Percentiles rank a stretch among this genome's conserved stretches.
phyloP scores from a whole-genome alignment of 345 rosid genomes.

The Cardamine resedifolia region DNA sequence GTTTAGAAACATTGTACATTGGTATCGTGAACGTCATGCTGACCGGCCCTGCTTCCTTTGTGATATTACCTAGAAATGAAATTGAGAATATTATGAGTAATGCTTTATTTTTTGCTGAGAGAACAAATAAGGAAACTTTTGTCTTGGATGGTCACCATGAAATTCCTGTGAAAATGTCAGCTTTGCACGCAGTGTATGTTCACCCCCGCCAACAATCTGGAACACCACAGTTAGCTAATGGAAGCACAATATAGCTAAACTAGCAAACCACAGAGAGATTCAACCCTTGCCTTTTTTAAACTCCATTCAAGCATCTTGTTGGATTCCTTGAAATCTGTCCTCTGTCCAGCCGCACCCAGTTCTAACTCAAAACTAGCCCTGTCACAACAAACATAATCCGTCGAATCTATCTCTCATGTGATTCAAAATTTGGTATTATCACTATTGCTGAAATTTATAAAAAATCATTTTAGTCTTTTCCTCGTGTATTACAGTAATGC shows the following conservation, averaged over 20 bases:
- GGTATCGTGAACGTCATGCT: conserved; percentile 98
- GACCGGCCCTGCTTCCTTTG: conserved; percentile 96
- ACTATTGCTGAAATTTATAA: neutral
- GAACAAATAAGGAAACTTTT: neutral
- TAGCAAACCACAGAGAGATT: conserved; percentile 12
- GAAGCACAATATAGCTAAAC: neutral
- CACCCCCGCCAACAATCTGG: conserved; percentile 93
- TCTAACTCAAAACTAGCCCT: conserved; percentile 91
- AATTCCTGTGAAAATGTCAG: conserved; percentile 89
- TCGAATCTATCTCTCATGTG: neutral
- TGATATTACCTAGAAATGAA: conserved; percentile 70
- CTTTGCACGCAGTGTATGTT: conserved; percentile 88
- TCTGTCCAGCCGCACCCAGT: conserved; percentile 81
- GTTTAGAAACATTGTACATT: conserved; percentile 88
- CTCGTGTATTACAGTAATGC: neutral
- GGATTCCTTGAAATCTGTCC: conserved; percentile 86
- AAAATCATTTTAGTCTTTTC: neutral
- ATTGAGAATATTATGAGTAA: neutral
- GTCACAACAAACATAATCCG: conserved; percentile 21
- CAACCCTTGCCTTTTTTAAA: conserved; percentile 67
- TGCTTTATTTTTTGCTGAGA: neutral
- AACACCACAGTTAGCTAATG: conserved; percentile 12
- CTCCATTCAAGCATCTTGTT: conserved; percentile 91
- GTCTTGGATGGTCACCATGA: conserved; percentile 55
- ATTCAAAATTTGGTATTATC: neutral